Base-by-base conservation (phyloP, 352 stramenopile genomes). In the Pythium coloratum region DNA sequence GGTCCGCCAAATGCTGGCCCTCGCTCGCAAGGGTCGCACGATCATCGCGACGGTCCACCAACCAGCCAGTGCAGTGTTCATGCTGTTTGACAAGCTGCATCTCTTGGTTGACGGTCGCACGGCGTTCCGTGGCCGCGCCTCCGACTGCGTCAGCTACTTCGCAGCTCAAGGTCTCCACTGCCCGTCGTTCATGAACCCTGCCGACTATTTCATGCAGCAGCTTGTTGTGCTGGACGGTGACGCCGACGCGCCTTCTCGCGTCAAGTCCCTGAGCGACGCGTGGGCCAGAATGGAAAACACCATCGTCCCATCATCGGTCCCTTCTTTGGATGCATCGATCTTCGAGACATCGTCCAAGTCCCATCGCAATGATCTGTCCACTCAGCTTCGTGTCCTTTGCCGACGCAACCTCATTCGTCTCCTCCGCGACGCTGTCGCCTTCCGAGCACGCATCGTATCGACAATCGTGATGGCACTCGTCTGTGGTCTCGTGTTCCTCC, bases 1-100 rank as follows among this genome's bases (percentile, higher is more conserved):
- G 0, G 50, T 42, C 36, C 56, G 9, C 33, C 33, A 38, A 9
- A 6, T 38, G 33, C 33, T 10, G 33, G 0, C 33, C 9, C 33
- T 98, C 13, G 89, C 90, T 6, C 88, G 92, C 67, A 67, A 78
- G 54, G 90, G 91, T 34, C 89, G 90, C 55, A 97, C 92, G 5
- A 77, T 98, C 8, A 75, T 98, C 16, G 88, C 92, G 34, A 90
- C 94, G 1, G 97, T 98, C 80, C 79, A 89, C 8, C 82, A 90
- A 61, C 91, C 91, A n/a, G 92, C 84, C 32, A 92, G 80, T 1
- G 75, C 89, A 55, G 20, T 86, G 20, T 86, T 81, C 32, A 66
- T 66, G 14, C 62, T 89, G 0, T 88, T 92, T 57, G 84, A 92
- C 49, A 55, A 75, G 46, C 64, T 92, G 3, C 84, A 89, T 40